A percentile compares a stretch with the other conserved stretches of the same genome.
phyloP scores from a whole-genome alignment of 2,329 filamentous ascomycete genomes.

The Akanthomyces muscarius region DNA sequence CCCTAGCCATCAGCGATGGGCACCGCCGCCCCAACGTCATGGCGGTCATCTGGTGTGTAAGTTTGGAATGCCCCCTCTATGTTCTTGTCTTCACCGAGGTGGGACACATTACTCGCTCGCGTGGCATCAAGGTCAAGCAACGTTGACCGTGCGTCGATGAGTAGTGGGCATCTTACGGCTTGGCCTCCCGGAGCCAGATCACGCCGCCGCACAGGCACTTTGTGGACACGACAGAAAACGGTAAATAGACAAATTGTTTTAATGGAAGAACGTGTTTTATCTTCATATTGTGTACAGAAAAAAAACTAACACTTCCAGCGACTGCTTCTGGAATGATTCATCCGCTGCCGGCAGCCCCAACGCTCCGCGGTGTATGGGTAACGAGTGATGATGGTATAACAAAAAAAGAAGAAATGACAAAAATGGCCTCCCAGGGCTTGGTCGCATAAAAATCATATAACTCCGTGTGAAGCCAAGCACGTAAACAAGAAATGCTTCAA shows the following conservation, averaged over 20 bases:
- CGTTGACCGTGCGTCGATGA: neutral
- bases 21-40: neutral
- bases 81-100: neutral
- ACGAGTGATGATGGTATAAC: slow-evolving; percentile 18
- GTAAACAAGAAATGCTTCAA: neutral
- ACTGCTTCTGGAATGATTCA: slow-evolving; percentile 2
- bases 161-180: neutral
- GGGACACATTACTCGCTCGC: neutral
- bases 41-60: slow-evolving; percentile 21
- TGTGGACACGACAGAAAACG: neutral
- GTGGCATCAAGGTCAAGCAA: neutral
- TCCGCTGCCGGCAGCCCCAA: neutral
- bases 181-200: neutral
- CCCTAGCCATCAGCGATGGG: neutral
- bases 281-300: slow-evolving; percentile 5
- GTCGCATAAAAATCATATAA: neutral
- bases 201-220: neutral
- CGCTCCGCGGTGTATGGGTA: slow-evolving; percentile 10
- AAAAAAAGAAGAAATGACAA: neutral
- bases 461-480: neutral
- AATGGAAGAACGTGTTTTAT: slow-evolving; percentile 5
- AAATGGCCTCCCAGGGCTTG: slow-evolving; percentile 1
- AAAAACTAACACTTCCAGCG: neutral
- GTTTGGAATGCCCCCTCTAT: neutral
- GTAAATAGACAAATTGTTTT: neutral